Base-by-base conservation (phyloP, 495 filamentous ascomycete genomes). In the Geoglossum glabrum region DNA sequence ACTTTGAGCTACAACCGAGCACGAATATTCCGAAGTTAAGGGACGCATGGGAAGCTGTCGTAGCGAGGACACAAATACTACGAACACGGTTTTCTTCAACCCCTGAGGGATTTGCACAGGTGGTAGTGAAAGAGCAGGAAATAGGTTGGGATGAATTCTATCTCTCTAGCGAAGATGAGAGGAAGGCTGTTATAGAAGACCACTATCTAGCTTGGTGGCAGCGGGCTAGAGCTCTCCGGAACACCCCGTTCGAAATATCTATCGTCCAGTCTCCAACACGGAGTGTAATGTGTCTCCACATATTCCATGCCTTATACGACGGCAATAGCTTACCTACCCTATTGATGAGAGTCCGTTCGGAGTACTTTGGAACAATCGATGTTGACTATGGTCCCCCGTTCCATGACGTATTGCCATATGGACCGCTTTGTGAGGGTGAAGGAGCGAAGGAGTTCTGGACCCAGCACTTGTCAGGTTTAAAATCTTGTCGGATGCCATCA, bases 271-370 rank as follows among this genome's bases (percentile, higher is more conserved):
- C 66, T 19, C 57, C 61, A 2, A 58, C 58, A 0, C 63, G 58
- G 23, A 63, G 60, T 3, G 59, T 76, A 0, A 67, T 90, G 31
- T 69, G 69, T 21, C 63, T 92, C 28, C 74, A 81, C 45, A 79
- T 92, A 0, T 90, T 92, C 67, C 90, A 97, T 64, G 86, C 79
- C 6, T 69, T 96, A 0, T 97, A 96, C 63, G 90, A 97, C 70
- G 90, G 84, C 0, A 84, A 78, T 62, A 90, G 86, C 56, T 73
- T 94, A 28, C 66, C 74, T 0, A 69, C 89, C 27, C 65, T 95
- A 0, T 68, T 95, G 17, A 68, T 74, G 5, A 68, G 73, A 25
- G 71, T 89, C 31, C 69, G 66, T n/a, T 55, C 63, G 30, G 66
- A 74, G 19, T 84, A 81, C 57, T 55, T 59, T 5, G 50, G 61